Base-by-base conservation (phyloP, 1,284 basidiomycete species). In the Cryptococcus wingfieldii region DNA sequence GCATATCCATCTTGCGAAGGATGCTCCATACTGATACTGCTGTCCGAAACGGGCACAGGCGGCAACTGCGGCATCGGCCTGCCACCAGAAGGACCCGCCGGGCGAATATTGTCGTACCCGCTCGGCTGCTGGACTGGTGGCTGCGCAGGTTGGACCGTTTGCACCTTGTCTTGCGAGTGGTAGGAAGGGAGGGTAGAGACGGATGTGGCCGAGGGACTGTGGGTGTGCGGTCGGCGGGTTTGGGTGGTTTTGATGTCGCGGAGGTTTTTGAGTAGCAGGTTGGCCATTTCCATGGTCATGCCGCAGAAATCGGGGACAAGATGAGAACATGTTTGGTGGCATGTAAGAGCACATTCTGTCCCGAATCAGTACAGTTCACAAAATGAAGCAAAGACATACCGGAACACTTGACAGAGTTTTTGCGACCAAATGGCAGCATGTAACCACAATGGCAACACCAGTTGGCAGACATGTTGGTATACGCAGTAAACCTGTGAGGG, bases 401-500 rank as follows among this genome's bases (percentile, higher is more conserved):
- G 14, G 87, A 86, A 77, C 96, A 99, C 78, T 90, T 89, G 56
- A 93, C 86, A 25, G 93, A 89, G 74, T 96, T 95, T 81, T 98
- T 98, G 62, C 94, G 86, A 53, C 96, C 96, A 51, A 98, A 84
- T 50, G 96, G 93, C 41, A 98, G 84, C 83, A 99, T 97, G 71
- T 93, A 93, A 63, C 96, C 96, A 77, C 96, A 99, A 76, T 99
- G 96, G 76, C 95, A 98, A 78, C 96, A 99, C 96, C 96, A 99
- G 73, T 96, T 98, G 25, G 96, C 90, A 48, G 92, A 90, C 60
- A 98, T 88, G 75, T 97, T 98, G 65, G 94, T 98, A 74, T 98
- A 86, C 31, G 93, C 87, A 70, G 95, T 91, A 80, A 98, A 99
- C 25, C 96, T 88, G 78, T 99, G 96, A 47, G 96, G 96, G 69